A percentile compares a stretch with the other conserved stretches of the same genome.
phyloP scores from a whole-genome alignment of 352 stramenopile genomes.

The Phytophthora sp. region DNA sequence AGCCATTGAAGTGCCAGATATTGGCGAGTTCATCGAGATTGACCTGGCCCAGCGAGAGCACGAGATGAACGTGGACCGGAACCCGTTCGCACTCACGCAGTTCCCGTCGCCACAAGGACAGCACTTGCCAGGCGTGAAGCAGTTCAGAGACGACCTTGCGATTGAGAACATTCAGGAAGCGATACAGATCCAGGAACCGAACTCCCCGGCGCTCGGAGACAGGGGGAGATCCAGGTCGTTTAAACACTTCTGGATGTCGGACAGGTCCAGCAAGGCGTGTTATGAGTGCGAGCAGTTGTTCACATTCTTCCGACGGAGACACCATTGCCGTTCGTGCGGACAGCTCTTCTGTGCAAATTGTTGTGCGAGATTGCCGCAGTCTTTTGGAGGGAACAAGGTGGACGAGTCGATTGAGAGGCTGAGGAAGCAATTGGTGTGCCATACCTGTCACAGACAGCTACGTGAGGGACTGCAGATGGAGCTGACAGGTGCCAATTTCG shows the following conservation, averaged over 20 bases:
- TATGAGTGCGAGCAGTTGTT: slow-evolving; percentile 87
- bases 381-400: slow-evolving; percentile 75
- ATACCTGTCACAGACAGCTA: slow-evolving; percentile 83
- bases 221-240: slow-evolving; percentile 69
- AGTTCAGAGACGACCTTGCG: slow-evolving; percentile 47
- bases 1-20: slow-evolving; percentile 39
- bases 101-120: slow-evolving; percentile 76
- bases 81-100: slow-evolving; percentile 68
- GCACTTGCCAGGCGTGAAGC: slow-evolving; percentile 67
- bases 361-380: slow-evolving; percentile 77
- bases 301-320: slow-evolving; percentile 77
- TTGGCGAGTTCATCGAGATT: slow-evolving; percentile 44
- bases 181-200: slow-evolving; percentile 32
- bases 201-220: slow-evolving; percentile 35
- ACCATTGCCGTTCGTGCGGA: slow-evolving; percentile 86
- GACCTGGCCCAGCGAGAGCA: slow-evolving; percentile 72
- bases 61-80: slow-evolving; percentile 71
- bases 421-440: slow-evolving; percentile 86
- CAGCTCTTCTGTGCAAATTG: slow-evolving; percentile 89
- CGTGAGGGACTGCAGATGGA: slow-evolving; percentile 84
- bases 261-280: slow-evolving; percentile 82
- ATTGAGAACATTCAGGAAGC: slow-evolving; percentile 22
- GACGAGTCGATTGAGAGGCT: slow-evolving; percentile 79
- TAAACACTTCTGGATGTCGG: slow-evolving; percentile 92
- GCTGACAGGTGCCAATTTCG: slow-evolving; percentile 47